These are phyloP conservation scores for Pilaira anomala DNA, from an alignment of 192 early-diverging fungal species.

Conservation along the genomic window DNA sequence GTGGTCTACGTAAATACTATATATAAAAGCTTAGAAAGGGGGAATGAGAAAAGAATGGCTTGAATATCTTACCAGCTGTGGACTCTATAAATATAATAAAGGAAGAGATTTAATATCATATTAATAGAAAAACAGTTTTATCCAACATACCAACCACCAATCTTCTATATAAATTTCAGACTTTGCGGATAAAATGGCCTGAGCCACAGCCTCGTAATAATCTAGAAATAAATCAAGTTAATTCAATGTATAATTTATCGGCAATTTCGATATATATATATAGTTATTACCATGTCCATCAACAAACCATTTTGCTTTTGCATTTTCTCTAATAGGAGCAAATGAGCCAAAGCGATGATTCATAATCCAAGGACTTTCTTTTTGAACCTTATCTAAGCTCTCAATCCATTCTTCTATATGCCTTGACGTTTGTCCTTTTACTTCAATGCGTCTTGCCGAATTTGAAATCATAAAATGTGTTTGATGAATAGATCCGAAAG, in stretches of 20 bases:
- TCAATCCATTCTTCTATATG: slow-evolving; percentile 69
- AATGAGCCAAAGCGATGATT: slow-evolving; percentile 73
- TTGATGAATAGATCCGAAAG: slow-evolving; percentile 35
- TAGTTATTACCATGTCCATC: slow-evolving; percentile 68
- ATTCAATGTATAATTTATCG: too few relatives aligned
- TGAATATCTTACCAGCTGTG: slow-evolving; percentile 13
- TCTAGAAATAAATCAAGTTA: slow-evolving; percentile 28
- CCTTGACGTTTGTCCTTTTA: slow-evolving; percentile 62
- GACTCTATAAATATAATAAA: slow-evolving; percentile 4
- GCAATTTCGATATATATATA: too few relatives aligned
- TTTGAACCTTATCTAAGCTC: slow-evolving; percentile 54
- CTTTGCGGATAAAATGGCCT: slow-evolving; percentile 69
- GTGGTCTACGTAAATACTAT: slow-evolving; percentile 71
- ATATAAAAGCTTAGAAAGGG: neutral
- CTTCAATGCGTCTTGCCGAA: slow-evolving; percentile 59
- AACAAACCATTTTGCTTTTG: slow-evolving; percentile 74
- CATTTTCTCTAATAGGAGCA: slow-evolving; percentile 66
- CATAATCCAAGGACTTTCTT: slow-evolving; percentile 59
- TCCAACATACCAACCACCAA: slow-evolving; percentile 72
- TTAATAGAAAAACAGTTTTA: neutral
- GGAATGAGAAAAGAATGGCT: too few relatives aligned
- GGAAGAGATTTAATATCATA: neutral
- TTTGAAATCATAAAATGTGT: slow-evolving; percentile 59
- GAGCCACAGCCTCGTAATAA: slow-evolving; percentile 76
- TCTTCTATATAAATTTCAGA: slow-evolving; percentile 74